These are phyloP conservation scores for Aspergillus sclerotialis DNA, from an alignment of 2,329 filamentous ascomycete species.

Conservation along the genomic window DNA sequence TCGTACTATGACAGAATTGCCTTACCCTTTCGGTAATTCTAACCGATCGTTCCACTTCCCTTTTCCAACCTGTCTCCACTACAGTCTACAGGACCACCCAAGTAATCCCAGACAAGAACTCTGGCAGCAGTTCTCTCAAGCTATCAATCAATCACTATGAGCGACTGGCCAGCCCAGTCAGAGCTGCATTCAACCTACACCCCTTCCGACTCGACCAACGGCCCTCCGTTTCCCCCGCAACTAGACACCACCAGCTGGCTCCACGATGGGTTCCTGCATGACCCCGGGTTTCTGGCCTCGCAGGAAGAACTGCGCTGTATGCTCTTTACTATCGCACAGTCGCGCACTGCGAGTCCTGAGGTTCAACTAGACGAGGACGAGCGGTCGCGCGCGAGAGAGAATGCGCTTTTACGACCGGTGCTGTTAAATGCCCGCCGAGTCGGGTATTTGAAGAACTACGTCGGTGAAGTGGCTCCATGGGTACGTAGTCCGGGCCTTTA, in stretches of 20 bases:
- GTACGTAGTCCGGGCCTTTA: constrained; percentile 17
- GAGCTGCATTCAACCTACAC: too few relatives aligned
- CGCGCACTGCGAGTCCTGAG: constrained; percentile 32
- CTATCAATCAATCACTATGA: background rate
- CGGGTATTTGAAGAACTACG: constrained; percentile 44
- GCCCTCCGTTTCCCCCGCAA: constrained; percentile 1
- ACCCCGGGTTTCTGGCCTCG: constrained; percentile 40
- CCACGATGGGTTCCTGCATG: constrained; percentile 24
- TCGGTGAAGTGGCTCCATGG: constrained; percentile 49
- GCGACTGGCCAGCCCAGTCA: background rate
- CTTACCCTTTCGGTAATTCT: constrained; percentile 4
- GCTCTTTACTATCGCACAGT: constrained; percentile 40
- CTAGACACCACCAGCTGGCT: constrained; percentile 12
- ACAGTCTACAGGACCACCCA: too few relatives aligned
- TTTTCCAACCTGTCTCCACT: background rate
- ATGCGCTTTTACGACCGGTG: constrained; percentile 10
- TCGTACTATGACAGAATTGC: background rate
- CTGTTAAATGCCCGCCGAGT: constrained; percentile 29
- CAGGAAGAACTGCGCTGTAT: constrained; percentile 40
- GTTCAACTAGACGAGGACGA: constrained; percentile 12
- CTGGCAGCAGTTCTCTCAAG: background rate
- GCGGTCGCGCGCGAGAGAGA: constrained; percentile 1
- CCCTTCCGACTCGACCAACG: constrained; percentile 5
- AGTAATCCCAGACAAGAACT: too few relatives aligned
- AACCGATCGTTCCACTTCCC: constrained; percentile 1